phyloP scores from a whole-genome alignment of 352 stramenopile species.

The Pythium biforme region DNA sequence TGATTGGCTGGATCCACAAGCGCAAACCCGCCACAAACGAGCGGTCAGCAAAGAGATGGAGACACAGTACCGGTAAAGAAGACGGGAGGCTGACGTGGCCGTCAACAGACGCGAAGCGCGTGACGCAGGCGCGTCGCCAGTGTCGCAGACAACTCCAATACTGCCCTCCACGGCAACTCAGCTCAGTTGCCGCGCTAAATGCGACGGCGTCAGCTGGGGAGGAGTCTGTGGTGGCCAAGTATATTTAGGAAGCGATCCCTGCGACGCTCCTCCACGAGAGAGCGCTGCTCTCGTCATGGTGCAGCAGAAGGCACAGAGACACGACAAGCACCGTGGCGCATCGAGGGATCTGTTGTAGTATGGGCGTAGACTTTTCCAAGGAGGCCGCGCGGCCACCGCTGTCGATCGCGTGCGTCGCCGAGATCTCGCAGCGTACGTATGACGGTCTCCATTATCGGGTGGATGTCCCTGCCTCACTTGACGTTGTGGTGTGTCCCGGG shows the following conservation, averaged over 20 bases:
- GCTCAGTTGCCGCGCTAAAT: too few species aligned
- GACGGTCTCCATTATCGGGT: not conserved
- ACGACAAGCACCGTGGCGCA: too few species aligned
- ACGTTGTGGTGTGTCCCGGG: too few species aligned
- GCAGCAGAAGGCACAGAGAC: too few species aligned
- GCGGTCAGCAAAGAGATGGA: not conserved
- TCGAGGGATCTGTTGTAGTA: not conserved
- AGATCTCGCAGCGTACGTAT: slow-evolving; percentile 56
- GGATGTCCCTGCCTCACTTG: not conserved
- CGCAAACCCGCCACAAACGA: not conserved
- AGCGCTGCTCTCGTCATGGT: too few species aligned
- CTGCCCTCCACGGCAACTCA: too few species aligned
- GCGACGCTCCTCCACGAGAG: too few species aligned
- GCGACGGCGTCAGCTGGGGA: too few species aligned
- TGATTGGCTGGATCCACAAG: slow-evolving; percentile 27
- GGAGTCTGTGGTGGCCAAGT: too few species aligned
- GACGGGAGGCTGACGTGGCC: slow-evolving; percentile 11
- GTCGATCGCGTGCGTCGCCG: slow-evolving; percentile 46
- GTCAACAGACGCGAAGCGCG: not conserved
- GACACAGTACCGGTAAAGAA: not conserved
- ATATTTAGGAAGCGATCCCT: too few species aligned
- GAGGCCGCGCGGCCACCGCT: slow-evolving; percentile 39
- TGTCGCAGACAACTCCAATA: too few species aligned
- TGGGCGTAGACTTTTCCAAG: slow-evolving; percentile 35
- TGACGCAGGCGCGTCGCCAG: slow-evolving; percentile 11